phyloP scores from a whole-genome alignment of 441 rosid genomes.

The Gossypium trilobum region DNA sequence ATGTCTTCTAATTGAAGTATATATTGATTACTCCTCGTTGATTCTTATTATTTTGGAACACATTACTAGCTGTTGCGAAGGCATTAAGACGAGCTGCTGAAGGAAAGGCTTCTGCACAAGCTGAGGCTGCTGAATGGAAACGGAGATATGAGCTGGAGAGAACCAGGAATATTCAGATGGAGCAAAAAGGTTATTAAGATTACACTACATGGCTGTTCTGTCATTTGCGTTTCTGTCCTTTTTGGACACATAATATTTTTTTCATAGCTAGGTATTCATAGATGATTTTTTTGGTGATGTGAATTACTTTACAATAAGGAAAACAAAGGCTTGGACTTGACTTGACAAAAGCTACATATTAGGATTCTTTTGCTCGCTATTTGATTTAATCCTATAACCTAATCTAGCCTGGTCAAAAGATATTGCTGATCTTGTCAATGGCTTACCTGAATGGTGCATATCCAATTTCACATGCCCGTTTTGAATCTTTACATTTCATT shows the following conservation, averaged over 20 bases:
- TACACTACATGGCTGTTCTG: background rate
- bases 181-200: conserved; percentile 51
- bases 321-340: background rate
- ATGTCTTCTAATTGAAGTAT: conserved; percentile 9
- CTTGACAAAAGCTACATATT: background rate
- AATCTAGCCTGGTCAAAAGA: background rate
- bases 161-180: conserved; percentile 40
- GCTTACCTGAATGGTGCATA: background rate
- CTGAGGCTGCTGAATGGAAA: conserved; percentile 97
- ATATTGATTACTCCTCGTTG: conserved; percentile 7
- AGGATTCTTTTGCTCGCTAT: background rate
- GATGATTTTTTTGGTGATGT: background rate
- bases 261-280: too few species aligned
- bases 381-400: conserved; percentile 4
- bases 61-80: conserved; percentile 83
- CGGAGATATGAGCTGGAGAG: conserved; percentile 81
- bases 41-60: conserved; percentile 11
- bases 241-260: too few species aligned
- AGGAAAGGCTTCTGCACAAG: conserved; percentile 93
- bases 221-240: background rate
- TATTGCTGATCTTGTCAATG: background rate
- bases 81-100: conserved; percentile 88
- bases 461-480: background rate
- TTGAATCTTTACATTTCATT: background rate
- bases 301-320: background rate